These are phyloP conservation scores for Globisporangium nagaii DNA, from an alignment of 352 stramenopile genomes.

Conservation along the genomic window DNA sequence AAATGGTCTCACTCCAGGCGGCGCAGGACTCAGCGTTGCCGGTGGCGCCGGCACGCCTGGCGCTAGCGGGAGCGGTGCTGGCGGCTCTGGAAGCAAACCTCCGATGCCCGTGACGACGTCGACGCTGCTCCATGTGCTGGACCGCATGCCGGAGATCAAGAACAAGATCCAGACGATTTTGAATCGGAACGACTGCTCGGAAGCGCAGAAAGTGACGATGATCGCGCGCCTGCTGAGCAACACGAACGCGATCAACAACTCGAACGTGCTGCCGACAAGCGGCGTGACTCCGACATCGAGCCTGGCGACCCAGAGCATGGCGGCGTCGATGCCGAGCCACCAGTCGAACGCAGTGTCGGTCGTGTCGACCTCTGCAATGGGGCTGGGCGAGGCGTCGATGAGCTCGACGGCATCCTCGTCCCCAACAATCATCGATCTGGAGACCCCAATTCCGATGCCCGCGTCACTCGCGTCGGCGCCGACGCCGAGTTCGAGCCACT, in stretches of 20 bases:
- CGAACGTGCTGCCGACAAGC: conserved; percentile 16
- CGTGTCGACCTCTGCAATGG: conserved; percentile 13
- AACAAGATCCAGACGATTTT: conserved; percentile 87
- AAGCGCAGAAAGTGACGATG: conserved; percentile 86
- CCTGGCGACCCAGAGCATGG: neutral
- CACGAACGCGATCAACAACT: conserved; percentile 70
- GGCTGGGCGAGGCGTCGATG: conserved; percentile 19
- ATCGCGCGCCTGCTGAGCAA: conserved; percentile 82
- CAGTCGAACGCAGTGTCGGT: conserved; percentile 5
- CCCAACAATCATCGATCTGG: conserved; percentile 33
- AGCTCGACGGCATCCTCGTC: conserved; percentile 23
- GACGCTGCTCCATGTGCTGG: conserved; percentile 72
- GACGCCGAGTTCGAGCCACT: conserved; percentile 4
- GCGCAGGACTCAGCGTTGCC: conserved; percentile 2
- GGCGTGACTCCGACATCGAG: neutral
- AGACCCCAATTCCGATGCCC: conserved; percentile 48
- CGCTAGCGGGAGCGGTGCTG: neutral
- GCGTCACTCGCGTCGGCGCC: conserved; percentile 19
- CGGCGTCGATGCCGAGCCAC: conserved; percentile 1
- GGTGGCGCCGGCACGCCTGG: conserved; percentile 5
- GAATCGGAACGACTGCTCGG: conserved; percentile 79
- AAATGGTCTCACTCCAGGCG: neutral
- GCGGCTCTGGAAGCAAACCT: conserved; percentile 4
- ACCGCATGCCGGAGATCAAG: conserved; percentile 88
- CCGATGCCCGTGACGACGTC: conserved; percentile 74